phyloP scores from a whole-genome alignment of 176 grass and related monocot species.

The Guadua angustifolia region DNA sequence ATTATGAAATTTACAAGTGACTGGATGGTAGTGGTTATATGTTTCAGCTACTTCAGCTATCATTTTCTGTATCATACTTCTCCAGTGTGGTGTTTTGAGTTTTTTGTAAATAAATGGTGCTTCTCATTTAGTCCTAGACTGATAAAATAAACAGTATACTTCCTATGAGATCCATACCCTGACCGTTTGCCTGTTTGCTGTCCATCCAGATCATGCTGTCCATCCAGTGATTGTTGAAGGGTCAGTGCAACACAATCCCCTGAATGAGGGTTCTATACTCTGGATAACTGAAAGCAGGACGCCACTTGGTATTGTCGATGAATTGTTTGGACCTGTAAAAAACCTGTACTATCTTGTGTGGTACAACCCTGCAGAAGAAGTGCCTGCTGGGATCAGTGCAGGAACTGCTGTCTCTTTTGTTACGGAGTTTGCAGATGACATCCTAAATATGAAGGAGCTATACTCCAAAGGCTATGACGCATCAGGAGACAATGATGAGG shows the following conservation, averaged over 20 bases:
- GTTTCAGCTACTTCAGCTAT: neutral
- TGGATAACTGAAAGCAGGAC: conserved; percentile 84
- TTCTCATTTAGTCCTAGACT: neutral
- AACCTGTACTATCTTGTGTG: conserved; percentile 81
- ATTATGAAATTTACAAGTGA: conserved; percentile 7
- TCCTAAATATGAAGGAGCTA: conserved; percentile 77
- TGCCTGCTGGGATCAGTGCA: conserved; percentile 67
- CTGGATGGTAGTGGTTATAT: neutral
- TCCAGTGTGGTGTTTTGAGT: conserved; percentile 5
- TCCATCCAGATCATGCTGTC: conserved; percentile 71
- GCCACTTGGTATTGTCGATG: conserved; percentile 77
- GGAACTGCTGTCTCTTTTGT: conserved; percentile 81
- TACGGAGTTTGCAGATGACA: conserved; percentile 69
- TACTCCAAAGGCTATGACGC: conserved; percentile 83
- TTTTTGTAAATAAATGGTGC: neutral
- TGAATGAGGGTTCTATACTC: conserved; percentile 89
- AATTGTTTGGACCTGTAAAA: conserved; percentile 94
- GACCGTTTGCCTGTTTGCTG: conserved; percentile 34
- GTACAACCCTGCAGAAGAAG: conserved; percentile 71
- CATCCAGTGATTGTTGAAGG: conserved; percentile 93
- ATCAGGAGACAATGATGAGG: conserved; percentile 67
- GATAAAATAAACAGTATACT: conserved; percentile 14
- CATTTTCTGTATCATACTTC: conserved; percentile 27
- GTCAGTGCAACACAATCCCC: conserved; percentile 73
- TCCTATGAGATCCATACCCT: conserved; percentile 25